Percentiles rank a stretch among this genome's conserved stretches.
These are phyloP conservation scores for Dipodascopsis uninucleata DNA, from an alignment of 805 yeast genomes.

Conservation along the genomic window DNA sequence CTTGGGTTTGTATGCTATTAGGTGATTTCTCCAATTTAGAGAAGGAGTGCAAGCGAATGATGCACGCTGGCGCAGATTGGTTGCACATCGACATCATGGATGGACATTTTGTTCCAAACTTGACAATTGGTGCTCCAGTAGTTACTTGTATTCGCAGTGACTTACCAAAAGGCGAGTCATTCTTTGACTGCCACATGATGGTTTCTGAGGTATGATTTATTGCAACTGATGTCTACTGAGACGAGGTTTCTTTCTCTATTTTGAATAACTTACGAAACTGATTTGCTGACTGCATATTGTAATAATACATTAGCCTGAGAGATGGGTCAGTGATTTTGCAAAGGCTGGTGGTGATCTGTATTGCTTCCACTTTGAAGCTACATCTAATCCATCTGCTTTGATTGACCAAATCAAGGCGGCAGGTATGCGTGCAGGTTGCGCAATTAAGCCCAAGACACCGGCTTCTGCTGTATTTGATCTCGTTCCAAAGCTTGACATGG, in stretches of 20 bases:
- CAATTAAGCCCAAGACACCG: conserved; percentile 89
- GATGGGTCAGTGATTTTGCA: conserved; percentile 91
- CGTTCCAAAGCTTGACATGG: conserved; percentile 82
- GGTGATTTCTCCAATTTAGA: conserved; percentile 84
- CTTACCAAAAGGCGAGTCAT: conserved; percentile 62
- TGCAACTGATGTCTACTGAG: not conserved
- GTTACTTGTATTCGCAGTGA: conserved; percentile 71
- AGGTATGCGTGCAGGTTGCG: conserved; percentile 93
- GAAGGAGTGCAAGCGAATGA: conserved; percentile 77
- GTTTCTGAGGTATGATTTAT: conserved; percentile 48
- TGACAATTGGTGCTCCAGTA: conserved; percentile 89
- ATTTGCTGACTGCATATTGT: not conserved
- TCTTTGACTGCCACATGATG: conserved; percentile 99
- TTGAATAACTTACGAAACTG: not conserved
- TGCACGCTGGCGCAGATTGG: conserved; percentile 88
- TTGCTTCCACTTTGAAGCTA: conserved; percentile 91
- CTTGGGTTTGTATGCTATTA: conserved; percentile 4
- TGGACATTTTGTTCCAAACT: conserved; percentile 96
- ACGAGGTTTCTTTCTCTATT: conserved; percentile 4
- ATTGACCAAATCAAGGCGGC: conserved; percentile 69
- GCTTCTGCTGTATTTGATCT: conserved; percentile 76
- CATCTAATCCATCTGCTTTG: conserved; percentile 63
- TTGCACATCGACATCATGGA: conserved; percentile 98
- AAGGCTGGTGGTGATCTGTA: conserved; percentile 93
- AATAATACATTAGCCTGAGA: conserved; percentile 57